Evolutionary conservation across 441 rosid genomes (phyloP), one percentile per base, ranked within the genome.

Genomic region (Euphorbia corollata): DNA sequence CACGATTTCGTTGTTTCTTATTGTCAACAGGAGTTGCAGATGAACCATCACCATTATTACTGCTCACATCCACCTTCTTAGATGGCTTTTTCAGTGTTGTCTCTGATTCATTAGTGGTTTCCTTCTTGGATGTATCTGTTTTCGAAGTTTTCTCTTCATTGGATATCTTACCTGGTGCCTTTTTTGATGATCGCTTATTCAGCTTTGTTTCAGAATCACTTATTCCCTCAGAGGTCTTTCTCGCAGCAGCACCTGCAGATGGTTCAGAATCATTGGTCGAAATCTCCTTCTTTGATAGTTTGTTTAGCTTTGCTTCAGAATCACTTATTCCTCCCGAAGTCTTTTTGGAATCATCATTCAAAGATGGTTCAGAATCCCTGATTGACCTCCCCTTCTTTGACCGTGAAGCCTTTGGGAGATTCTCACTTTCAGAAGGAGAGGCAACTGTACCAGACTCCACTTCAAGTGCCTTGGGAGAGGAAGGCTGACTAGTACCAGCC

Each of bases 141-240:
- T 59, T 72, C 67, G 73, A 58, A 70, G 78, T 71, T 72, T 77
- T 83, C 64, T 82, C 76, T 67, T 86, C 84, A 50, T 68, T 68
- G 53, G 85, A 74, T 74, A 67, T 59, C 41, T 65, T 81, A 56
- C 78, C 65, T 71, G 75, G 60, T 73, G 78, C 63, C 75, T 78
- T 86, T 73, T 80, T 85, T 62, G 81, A 84, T 11, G 81, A 61
- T 70, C 51, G 70, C 54, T 72, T 82, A 56, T 72, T 73, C 56
- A 80, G 71, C 72, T 86, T 88, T 47, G 77, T 78, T 81, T 84
- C 86, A 30, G 88, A 78, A 61, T 83, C 86, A 60, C 81, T 83
- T 66, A 74, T 71, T 71, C 61, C 85, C 76, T 81, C 90, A 66
- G 83, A 71, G 48, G 69, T 80, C 74, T 76, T 86, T 77, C 36